Percentiles rank a stretch among this genome's conserved stretches.
Conservation (phyloP, 495 filamentous ascomycete genomes). For the Cudoniella acicularis region DNA sequence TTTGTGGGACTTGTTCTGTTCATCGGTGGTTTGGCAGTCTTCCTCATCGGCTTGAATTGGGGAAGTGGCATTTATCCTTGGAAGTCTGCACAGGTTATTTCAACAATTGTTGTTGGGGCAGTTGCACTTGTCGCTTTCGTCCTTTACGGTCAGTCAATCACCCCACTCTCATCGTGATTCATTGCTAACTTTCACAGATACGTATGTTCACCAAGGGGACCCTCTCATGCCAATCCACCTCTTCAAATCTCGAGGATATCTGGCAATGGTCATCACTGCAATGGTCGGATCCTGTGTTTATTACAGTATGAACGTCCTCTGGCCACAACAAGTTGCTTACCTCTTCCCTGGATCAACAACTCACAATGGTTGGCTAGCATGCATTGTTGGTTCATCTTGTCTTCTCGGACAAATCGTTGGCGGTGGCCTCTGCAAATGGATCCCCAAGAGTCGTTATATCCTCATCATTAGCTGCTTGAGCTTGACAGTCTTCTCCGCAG, state of each 20-base stretch:
- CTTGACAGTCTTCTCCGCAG: neutral
- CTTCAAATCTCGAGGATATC: constrained; percentile 8
- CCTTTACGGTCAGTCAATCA: neutral
- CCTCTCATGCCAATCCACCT: neutral
- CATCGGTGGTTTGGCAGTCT: constrained; percentile 24
- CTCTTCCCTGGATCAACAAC: constrained; percentile 3
- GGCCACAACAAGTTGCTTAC: constrained; percentile 7
- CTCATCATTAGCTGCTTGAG: neutral
- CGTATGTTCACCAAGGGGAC: neutral
- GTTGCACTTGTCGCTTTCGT: neutral
- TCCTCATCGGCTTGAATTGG: constrained; percentile 12
- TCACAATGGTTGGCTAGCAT: constrained; percentile 9
- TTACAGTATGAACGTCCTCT: constrained; percentile 7
- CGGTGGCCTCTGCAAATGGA: constrained; percentile 1
- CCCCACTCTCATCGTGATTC: neutral
- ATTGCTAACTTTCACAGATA: neutral
- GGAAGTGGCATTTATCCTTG: neutral
- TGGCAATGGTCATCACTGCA: constrained; percentile 8
- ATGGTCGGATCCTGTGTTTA: constrained; percentile 9
- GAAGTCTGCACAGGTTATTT: neutral
- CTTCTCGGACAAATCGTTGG: constrained; percentile 9
- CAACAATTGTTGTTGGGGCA: neutral
- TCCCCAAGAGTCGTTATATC: neutral
- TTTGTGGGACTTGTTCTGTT: constrained; percentile 26
- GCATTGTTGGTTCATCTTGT: neutral